Base-by-base conservation (phyloP, 768 basidiomycete species). In the Lepiota subincarnata region DNA sequence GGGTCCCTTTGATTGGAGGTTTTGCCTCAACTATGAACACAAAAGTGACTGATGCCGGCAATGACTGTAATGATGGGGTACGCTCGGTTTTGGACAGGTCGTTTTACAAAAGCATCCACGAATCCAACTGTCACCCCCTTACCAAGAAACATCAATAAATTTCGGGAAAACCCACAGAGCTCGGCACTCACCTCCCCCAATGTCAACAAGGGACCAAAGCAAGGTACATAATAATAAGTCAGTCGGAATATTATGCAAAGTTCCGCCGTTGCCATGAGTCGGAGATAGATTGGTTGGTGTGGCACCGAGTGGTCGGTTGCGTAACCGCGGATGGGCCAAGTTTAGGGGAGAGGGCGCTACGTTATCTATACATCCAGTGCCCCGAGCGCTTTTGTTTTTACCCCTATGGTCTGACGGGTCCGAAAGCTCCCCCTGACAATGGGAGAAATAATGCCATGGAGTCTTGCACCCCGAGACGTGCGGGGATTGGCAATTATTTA, bases 401-500 rank as follows among this genome's bases (percentile, higher is more conserved):
- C n/a, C 10, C 22, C 18, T 31, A 7, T 31, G 26, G 16, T 24
- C n/a, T n/a, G 44, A 16, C 10, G 18, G 19, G 6, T 8, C 52
- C 26, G 13, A 19, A 31, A 31, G 31, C 5, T 24, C 24, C 24
- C 24, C 24, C 24, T 24, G 24, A 24, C 24, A 5, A 5, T 24
- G 24, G 24, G 24, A 24, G 31, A 6, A 16, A n/a, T 12, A 20
- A 36, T 2, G 11, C 40, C 19, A 18, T 53, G 34, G 53, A 35
- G n/a, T 13, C 39, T 22, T 26, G 14, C 10, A 11, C 55, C 35
- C 44, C 43, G 11, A 43, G 12, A 14, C 31, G 26, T 12, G 14
- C 22, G 20, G 42, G 35, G 37, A 61, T 64, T 43, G 22, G 73
- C 24, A 24, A 24, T 24, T 5, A 5, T 24, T 24, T 24, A 24